These are phyloP conservation scores for Lentinula lateritia DNA, from an alignment of 768 basidiomycete genomes.

Conservation along the genomic window DNA sequence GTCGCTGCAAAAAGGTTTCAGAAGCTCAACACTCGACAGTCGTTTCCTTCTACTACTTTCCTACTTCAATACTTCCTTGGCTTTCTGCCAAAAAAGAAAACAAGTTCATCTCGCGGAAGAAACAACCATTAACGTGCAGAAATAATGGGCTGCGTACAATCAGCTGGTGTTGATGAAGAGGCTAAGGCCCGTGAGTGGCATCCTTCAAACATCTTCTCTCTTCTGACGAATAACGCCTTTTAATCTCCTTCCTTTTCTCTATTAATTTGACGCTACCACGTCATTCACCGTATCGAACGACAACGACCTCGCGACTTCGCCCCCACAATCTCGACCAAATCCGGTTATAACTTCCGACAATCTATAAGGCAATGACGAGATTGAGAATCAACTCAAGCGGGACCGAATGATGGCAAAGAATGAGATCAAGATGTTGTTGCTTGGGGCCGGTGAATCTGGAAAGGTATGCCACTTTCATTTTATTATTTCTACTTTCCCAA, in stretches of 20 bases:
- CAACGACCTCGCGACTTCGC: too few relatives aligned
- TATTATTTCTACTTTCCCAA: too few relatives aligned
- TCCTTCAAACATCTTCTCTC: background rate
- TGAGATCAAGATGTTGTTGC: constrained; percentile 92
- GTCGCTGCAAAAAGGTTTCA: too few relatives aligned
- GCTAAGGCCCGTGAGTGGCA: constrained; percentile 71
- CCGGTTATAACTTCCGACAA: background rate
- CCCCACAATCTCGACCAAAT: background rate
- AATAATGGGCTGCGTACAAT: constrained; percentile 72
- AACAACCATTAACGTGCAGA: too few relatives aligned
- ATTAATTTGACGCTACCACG: background rate
- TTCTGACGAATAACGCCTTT: background rate
- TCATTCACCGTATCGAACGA: too few relatives aligned
- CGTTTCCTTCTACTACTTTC: too few relatives aligned
- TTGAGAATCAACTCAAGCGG: constrained; percentile 86
- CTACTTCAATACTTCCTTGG: too few relatives aligned
- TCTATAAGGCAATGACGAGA: constrained; percentile 81
- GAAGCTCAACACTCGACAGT: too few relatives aligned
- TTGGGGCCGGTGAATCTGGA: constrained; percentile 96
- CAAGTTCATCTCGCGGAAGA: too few relatives aligned
- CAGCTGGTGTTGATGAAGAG: constrained; percentile 66
- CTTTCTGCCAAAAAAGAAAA: too few relatives aligned
- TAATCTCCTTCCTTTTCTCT: background rate
- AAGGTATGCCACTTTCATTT: constrained; percentile 46
- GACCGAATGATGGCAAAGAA: constrained; percentile 88